Evolutionary conservation across 139 green algal species (phyloP), one percentile per base, ranked within the genome.

Genomic region (Chlamydomonas incerta): DNA sequence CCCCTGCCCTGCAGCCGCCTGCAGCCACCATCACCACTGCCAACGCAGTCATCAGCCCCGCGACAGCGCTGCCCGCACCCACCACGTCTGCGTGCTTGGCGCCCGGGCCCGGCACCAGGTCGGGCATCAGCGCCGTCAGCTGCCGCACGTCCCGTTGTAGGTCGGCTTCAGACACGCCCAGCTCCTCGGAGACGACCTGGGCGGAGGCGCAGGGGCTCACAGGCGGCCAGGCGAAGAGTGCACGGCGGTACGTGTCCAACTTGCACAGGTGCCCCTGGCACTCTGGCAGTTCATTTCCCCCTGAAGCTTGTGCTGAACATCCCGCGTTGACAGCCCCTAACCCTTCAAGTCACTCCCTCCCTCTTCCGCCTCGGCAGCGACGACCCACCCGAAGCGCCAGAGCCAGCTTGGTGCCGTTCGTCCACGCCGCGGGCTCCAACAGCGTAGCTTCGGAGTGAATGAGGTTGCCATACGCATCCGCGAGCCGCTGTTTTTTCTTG

Each of bases 61-160:
- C n/a, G n/a, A n/a, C n/a, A n/a, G n/a, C n/a, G n/a, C n/a, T n/a
- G n/a, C 41, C 5, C 41, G 6, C 37, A 35, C 82, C 60, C 46
- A 87, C 72, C 60, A 87, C 31, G 35, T 81, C 62, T 28, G 72
- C 72, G 37, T 72, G 26, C 37, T 82, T 82, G 50, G 72, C 62
- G 10, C 15, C 46, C 28, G 50, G 31, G 23, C 70, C 82, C 28
- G 82, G 70, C n/a, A 37, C 67, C 47, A 83, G 31, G 73, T 88
- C 83, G n/a, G 83, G 73, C 46, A 88, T 18, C 50, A 88, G 72
- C 13, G 52, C 29, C 55, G 72, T 63, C 17, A 88, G 83, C 50
- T 52, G 31, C 20, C 29, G 26, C 72, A 88, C 31, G 10, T 80
- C 69, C 17, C 6, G 18, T 13, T n/a, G 63, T 31, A 88, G 73